Conservation (phyloP, 345 rosid species). For the Gossypioides kirkii region DNA sequence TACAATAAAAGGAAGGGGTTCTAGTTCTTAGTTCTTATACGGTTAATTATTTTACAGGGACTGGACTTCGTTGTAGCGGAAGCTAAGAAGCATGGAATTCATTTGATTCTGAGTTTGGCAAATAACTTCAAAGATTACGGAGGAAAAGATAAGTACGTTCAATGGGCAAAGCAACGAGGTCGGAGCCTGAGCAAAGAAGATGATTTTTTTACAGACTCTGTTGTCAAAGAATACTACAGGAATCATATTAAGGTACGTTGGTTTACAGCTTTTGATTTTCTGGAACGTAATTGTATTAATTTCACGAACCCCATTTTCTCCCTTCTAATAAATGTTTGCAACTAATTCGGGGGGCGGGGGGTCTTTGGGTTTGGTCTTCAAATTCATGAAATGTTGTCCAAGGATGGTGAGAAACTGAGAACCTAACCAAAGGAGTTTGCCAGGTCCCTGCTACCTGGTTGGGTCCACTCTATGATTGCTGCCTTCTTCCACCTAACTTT, state of each 20-base stretch:
- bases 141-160: constrained; percentile 52
- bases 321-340: constrained; percentile 1
- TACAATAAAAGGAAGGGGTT: not conserved
- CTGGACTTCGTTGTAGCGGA: constrained; percentile 72
- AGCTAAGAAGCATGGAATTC: constrained; percentile 44
- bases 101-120: constrained; percentile 57
- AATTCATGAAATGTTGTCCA: not conserved
- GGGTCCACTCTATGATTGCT: constrained; percentile 2
- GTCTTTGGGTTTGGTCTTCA: not conserved
- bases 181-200: constrained; percentile 34
- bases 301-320: not conserved
- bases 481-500: not conserved
- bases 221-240: constrained; percentile 51
- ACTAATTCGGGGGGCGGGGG: not conserved
- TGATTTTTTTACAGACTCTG: constrained; percentile 54
- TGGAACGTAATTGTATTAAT: not conserved
- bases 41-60: constrained; percentile 35
- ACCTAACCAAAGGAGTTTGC: constrained; percentile 1
- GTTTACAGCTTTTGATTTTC: not conserved
- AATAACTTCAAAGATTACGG: constrained; percentile 66
- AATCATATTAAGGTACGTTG: constrained; percentile 55
- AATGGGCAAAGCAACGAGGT: constrained; percentile 57
- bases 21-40: not conserved
- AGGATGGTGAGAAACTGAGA: not conserved
- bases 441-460: not conserved